Evolutionary conservation across 257 asterid species (phyloP).

Genomic region (Ilex asprella): DNA sequence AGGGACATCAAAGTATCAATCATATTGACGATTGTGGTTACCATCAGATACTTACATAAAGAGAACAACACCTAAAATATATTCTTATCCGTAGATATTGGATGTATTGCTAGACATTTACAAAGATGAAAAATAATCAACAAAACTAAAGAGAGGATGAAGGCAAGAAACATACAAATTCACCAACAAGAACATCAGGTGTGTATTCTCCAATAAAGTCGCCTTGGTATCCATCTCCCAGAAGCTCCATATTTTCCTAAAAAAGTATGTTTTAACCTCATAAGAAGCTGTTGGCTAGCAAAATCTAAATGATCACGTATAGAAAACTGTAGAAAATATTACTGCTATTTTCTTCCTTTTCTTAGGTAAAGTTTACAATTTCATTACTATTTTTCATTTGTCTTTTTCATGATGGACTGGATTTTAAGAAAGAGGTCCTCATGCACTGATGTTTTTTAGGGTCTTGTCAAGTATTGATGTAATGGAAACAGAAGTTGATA

Average conservation of each 20-base stretch:
- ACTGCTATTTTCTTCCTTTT: too few species aligned
- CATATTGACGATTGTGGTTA: background rate
- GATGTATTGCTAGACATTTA: background rate
- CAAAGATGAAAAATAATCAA: background rate
- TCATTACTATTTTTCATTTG: too few species aligned
- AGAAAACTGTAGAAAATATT: too few species aligned
- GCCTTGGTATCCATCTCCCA: conserved; percentile 79
- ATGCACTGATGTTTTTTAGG: too few species aligned
- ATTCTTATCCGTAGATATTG: background rate
- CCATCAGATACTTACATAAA: too few species aligned
- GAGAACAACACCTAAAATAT: background rate
- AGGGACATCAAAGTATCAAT: background rate
- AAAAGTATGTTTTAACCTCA: conserved; percentile 10
- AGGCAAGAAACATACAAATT: conserved; percentile 60
- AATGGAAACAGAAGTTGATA: too few species aligned
- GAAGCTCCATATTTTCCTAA: conserved; percentile 62
- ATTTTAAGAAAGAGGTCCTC: too few species aligned
- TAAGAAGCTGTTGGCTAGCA: background rate
- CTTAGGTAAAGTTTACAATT: too few species aligned
- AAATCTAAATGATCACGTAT: too few species aligned
- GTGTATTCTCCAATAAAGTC: conserved; percentile 94
- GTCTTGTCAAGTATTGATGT: too few species aligned
- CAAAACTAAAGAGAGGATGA: background rate
- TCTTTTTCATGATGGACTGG: too few species aligned
- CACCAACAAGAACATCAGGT: conserved; percentile 84